A percentile compares a stretch with the other conserved stretches of the same genome.
These are phyloP conservation scores for Fusarium clavum DNA, from an alignment of 2,329 filamentous ascomycete genomes.

Conservation along the genomic window DNA sequence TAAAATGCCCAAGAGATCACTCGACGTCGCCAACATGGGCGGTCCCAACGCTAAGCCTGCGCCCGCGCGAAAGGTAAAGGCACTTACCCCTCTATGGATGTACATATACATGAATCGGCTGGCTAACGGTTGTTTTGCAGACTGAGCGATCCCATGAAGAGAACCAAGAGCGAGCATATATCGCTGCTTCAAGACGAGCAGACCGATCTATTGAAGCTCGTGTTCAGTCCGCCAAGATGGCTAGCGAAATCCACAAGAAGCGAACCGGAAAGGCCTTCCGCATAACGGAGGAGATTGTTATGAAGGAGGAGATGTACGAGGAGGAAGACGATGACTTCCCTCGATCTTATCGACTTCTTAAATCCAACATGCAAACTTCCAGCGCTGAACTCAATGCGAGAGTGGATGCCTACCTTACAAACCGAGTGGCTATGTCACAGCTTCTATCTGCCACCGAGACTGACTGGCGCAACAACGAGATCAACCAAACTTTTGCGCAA, in stretches of 20 bases:
- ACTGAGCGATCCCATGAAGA: conserved; percentile 82
- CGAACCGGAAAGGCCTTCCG: conserved; percentile 85
- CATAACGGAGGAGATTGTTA: conserved; percentile 86
- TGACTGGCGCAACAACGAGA: conserved; percentile 58
- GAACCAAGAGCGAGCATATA: conserved; percentile 89
- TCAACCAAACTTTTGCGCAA: conserved; percentile 61
- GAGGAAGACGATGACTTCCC: conserved; percentile 88
- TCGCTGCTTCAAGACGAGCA: conserved; percentile 87
- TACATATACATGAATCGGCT: not conserved
- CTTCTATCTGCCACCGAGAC: conserved; percentile 53
- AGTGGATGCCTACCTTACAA: conserved; percentile 62
- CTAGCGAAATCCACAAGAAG: conserved; percentile 91
- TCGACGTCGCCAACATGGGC: conserved; percentile 45
- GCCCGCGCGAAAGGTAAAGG: conserved; percentile 46
- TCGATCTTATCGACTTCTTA: conserved; percentile 72
- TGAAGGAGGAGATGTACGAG: conserved; percentile 96
- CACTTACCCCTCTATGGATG: not conserved
- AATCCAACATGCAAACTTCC: conserved; percentile 69
- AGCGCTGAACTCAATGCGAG: conserved; percentile 71
- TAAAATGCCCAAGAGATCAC: conserved; percentile 56
- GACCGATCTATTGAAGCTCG: conserved; percentile 90
- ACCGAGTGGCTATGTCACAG: conserved; percentile 57
- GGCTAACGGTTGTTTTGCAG: conserved; percentile 52
- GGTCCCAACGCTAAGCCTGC: conserved; percentile 48
- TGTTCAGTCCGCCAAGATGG: conserved; percentile 85